These are phyloP conservation scores for Dioscorea alata DNA, from an alignment of 106 monocot species.

Conservation along the genomic window DNA sequence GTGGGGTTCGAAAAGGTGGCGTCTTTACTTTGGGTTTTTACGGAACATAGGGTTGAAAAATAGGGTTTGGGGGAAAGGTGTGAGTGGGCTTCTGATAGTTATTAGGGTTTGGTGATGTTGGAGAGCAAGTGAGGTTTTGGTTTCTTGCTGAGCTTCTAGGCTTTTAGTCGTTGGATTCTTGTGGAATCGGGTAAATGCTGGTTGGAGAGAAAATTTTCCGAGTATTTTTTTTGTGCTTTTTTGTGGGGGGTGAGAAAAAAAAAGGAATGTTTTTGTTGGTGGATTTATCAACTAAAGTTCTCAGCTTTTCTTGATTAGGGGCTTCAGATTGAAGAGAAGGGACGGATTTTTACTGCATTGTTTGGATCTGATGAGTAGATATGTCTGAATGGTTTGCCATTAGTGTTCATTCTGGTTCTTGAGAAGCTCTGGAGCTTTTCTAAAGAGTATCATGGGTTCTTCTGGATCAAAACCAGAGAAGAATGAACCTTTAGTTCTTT, in stretches of 20 bases:
- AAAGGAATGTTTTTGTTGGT: not conserved
- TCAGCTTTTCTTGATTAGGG: no score
- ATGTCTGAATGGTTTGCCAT: not conserved
- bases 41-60: no score
- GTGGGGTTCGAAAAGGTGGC: no score
- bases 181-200: not conserved
- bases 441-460: slow-evolving; percentile 42
- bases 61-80: no score
- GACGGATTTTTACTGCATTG: not conserved
- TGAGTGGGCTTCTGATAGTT: not conserved
- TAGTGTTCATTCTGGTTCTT: not conserved
- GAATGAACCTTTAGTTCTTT: slow-evolving; percentile 45
- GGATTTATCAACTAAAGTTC: no score
- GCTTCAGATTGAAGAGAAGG: not conserved
- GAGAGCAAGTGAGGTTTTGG: not conserved
- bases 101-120: not conserved
- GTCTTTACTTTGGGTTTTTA: no score
- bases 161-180: not conserved
- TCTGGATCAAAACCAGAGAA: slow-evolving; percentile 45
- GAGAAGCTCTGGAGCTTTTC: not conserved
- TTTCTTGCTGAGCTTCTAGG: not conserved
- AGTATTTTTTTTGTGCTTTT: not conserved
- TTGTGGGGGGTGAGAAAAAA: not conserved
- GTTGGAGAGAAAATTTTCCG: not conserved
- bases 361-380: not conserved